phyloP scores from a whole-genome alignment of 768 basidiomycete species.

The Mycena sanguinolenta region DNA sequence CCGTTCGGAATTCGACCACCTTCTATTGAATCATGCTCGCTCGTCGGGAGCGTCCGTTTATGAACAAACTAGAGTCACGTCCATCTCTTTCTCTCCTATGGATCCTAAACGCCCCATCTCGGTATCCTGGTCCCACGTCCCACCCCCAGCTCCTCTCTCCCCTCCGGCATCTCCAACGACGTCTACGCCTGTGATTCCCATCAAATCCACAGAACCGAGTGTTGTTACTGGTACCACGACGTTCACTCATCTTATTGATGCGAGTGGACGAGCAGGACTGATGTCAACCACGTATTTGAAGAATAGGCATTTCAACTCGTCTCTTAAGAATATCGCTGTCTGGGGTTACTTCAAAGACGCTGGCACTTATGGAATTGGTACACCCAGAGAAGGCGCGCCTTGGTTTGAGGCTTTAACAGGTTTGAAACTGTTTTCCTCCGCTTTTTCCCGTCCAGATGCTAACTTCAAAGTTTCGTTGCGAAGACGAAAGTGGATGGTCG shows the following conservation, averaged over 20 bases:
- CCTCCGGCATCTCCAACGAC: slow-evolving; percentile 56
- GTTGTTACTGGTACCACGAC: slow-evolving; percentile 62
- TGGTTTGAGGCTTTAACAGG: slow-evolving; percentile 83
- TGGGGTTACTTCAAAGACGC: slow-evolving; percentile 83
- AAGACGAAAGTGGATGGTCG: slow-evolving; percentile 74
- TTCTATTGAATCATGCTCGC: slow-evolving; percentile 69
- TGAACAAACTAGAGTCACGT: slow-evolving; percentile 67
- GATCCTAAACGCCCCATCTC: slow-evolving; percentile 62
- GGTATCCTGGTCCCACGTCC: slow-evolving; percentile 66
- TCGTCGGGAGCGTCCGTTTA: slow-evolving; percentile 65
- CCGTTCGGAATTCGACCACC: slow-evolving; percentile 72
- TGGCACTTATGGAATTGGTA: slow-evolving; percentile 63
- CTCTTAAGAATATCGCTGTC: slow-evolving; percentile 79
- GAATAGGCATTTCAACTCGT: slow-evolving; percentile 76
- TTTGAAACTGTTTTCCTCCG: slow-evolving; percentile 41
- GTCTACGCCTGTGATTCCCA: slow-evolving; percentile 36
- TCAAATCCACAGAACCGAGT: slow-evolving; percentile 22
- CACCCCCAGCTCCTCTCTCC: slow-evolving; percentile 55
- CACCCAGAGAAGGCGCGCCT: slow-evolving; percentile 67
- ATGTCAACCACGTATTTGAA: slow-evolving; percentile 79
- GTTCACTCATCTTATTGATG: slow-evolving; percentile 80
- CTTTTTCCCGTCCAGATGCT: neutral
- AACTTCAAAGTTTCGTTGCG: slow-evolving; percentile 6
- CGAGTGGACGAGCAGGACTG: slow-evolving; percentile 79
- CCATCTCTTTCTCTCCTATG: slow-evolving; percentile 56